These are phyloP conservation scores for Eucalyptus erythrocorys DNA, from an alignment of 345 rosid species.

Conservation along the genomic window DNA sequence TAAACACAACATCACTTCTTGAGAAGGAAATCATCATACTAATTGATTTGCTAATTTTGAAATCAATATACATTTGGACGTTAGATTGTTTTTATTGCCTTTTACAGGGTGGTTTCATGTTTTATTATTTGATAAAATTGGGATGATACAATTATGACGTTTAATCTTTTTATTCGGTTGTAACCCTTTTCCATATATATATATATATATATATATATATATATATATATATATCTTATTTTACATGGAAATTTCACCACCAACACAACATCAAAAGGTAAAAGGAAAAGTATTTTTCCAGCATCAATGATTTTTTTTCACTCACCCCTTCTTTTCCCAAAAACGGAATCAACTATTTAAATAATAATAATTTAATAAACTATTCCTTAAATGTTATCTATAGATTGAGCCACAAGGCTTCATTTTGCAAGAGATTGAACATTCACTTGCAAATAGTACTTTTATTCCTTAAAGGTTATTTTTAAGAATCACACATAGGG, in stretches of 20 bases:
- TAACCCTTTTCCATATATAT: not conserved
- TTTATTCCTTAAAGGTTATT: not conserved
- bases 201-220: no score
- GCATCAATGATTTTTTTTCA: not conserved
- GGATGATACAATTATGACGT: not conserved
- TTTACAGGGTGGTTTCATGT: not conserved
- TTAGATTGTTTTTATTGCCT: not conserved
- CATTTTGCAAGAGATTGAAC: not conserved
- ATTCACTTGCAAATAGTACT: not conserved
- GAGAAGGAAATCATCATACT: not conserved
- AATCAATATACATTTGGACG: not conserved
- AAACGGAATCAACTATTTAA: no score
- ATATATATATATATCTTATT: not conserved
- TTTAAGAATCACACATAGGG: no score
- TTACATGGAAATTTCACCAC: not conserved
- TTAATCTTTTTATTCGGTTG: not conserved
- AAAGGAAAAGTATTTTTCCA: not conserved
- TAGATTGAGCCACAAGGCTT: not conserved
- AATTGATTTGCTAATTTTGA: not conserved
- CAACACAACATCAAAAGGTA: not conserved
- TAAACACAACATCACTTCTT: not conserved
- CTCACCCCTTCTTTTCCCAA: not conserved
- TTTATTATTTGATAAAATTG: not conserved
- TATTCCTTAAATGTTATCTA: no score
- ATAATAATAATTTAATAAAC: no score